These are phyloP conservation scores for Plasmodium gallinaceum DNA, from an alignment of 169 alveolate genomes.

Conservation along the genomic window DNA sequence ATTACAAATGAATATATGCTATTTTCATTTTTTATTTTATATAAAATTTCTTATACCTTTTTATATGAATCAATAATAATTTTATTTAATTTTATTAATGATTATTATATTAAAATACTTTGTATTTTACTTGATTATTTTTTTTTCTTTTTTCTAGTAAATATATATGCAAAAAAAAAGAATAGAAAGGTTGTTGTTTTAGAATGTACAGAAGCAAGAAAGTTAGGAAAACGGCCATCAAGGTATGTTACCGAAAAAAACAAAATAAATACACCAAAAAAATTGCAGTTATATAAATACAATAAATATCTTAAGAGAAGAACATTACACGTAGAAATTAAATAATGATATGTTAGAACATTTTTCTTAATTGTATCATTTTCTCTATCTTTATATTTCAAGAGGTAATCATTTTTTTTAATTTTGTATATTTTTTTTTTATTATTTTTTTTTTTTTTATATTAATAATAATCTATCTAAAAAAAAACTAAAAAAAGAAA, in stretches of 20 bases:
- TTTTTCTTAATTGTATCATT: no score
- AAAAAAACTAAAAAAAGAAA: no score
- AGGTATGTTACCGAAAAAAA: slow-evolving; percentile 85
- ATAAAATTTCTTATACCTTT: neutral
- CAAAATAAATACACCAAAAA: slow-evolving; percentile 86
- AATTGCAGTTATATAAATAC: slow-evolving; percentile 85
- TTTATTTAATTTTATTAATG: neutral
- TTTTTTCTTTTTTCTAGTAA: slow-evolving; percentile 23
- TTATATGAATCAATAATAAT: neutral
- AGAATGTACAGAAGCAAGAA: slow-evolving; percentile 87
- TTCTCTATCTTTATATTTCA: no score
- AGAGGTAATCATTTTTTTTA: no score
- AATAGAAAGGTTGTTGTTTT: slow-evolving; percentile 81
- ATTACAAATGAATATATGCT: no score
- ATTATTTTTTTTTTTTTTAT: no score
- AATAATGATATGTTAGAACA: slow-evolving; percentile 29
- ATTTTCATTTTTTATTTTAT: neutral
- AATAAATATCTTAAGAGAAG: slow-evolving; percentile 85
- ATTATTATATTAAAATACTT: neutral
- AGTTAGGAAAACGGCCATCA: slow-evolving; percentile 84
- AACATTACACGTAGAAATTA: slow-evolving; percentile 86
- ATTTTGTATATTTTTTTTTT: no score
- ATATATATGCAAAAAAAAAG: slow-evolving; percentile 61
- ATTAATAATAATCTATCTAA: no score
- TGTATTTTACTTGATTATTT: neutral